Base-by-base conservation (phyloP, 2,329 filamentous ascomycete species). In the Paecilomyces variotii region DNA sequence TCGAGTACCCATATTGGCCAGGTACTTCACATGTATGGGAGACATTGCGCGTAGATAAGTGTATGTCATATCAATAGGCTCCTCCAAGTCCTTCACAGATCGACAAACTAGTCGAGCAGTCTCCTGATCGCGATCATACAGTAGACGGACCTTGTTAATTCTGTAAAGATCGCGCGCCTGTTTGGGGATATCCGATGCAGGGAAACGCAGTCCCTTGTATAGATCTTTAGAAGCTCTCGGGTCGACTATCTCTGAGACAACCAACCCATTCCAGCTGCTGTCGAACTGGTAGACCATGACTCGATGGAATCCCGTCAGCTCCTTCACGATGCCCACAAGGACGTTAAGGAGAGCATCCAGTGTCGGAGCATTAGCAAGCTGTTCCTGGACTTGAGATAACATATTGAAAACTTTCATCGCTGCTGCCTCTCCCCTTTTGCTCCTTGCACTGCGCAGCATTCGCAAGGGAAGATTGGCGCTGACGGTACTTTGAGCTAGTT, bases 251-350 rank as follows among this genome's bases (percentile, higher is more conserved):
- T 96, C 91, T 0, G 91, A 91, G 3, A 96, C 91, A 0, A 96
- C 91, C 58, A 89, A 86, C 19, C 91, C 91, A 65, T 95, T 96
- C 79, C 88, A 94, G 0, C 81, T 74, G 3, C 85, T 79, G 70
- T 96, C 91, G 63, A 96, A 96, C 71, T 96, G 90, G 67, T 96
- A 96, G 1, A 96, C 83, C 89, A 96, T 92, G 54, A 96, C 90
- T 11, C 91, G 88, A 68, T 96, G 91, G 63, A 96, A 96, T 0
- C 91, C 91, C 0, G 91, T 95, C 54, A 96, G 71, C 68, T 96
- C 91, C 68, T 95, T 96, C 34, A 96, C 84, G 6, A 96, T 88
- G 0, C 91, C 91, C 0, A 93, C 88, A 2, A 94, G 74, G 4
- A 92, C 86, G 66, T 94, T 93, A 39, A 96, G 77, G 60, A 96